Evolutionary conservation across 2,329 filamentous ascomycete species (phyloP).

Genomic region (Aureobasidium zeae): DNA sequence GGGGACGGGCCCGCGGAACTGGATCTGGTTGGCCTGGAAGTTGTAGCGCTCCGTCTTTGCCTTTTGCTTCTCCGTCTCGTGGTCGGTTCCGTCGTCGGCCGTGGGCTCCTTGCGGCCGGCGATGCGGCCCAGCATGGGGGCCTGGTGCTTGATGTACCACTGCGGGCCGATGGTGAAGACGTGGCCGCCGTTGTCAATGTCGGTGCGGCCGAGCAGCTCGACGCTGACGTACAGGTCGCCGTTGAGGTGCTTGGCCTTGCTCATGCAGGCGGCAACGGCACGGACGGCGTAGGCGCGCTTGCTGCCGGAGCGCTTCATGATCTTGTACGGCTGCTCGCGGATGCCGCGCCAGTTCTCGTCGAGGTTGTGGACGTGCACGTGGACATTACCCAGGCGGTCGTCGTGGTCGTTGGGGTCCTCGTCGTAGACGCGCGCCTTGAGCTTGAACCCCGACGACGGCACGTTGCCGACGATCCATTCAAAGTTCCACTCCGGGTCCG

Average conservation of each 20-base stretch:
- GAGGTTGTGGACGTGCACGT: constrained; percentile 54
- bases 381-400: constrained; percentile 80
- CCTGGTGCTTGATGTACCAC: constrained; percentile 74
- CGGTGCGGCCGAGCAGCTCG: constrained; percentile 66
- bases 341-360: constrained; percentile 60
- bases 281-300: constrained; percentile 76
- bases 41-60: constrained; percentile 56
- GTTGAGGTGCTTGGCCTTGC: constrained; percentile 54
- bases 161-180: constrained; percentile 72
- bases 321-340: constrained; percentile 53
- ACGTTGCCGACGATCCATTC: constrained; percentile 86
- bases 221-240: constrained; percentile 65
- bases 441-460: constrained; percentile 65
- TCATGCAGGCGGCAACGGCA: constrained; percentile 55
- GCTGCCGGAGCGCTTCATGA: constrained; percentile 78
- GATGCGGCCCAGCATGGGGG: constrained; percentile 76
- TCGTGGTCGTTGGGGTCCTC: constrained; percentile 81
- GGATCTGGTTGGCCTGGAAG: constrained; percentile 89
- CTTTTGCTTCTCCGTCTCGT: constrained; percentile 31
- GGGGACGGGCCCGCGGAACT: constrained; percentile 75
- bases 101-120: constrained; percentile 54
- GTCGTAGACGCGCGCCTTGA: constrained; percentile 83
- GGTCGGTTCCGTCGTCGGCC: constrained; percentile 35
- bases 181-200: constrained; percentile 53
- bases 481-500: constrained; percentile 71